A percentile compares a stretch with the other conserved stretches of the same genome.
Evolutionary conservation across 257 asterid species (phyloP).

Genomic region (Lycium ferocissimum): DNA sequence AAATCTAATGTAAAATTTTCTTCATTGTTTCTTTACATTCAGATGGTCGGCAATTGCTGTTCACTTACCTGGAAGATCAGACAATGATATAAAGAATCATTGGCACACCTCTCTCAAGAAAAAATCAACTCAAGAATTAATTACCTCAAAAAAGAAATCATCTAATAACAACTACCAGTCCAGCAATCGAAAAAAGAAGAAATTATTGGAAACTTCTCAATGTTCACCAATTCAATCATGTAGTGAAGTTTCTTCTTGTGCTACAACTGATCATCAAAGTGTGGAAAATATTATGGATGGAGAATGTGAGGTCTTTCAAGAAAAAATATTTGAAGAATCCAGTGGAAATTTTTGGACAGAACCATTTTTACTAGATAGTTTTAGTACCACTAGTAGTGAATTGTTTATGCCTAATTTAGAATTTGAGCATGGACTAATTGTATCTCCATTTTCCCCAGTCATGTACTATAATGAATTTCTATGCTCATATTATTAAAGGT

Average conservation of each 20-base stretch:
- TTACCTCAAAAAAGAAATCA: neutral
- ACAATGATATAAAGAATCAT: slow-evolving; percentile 26
- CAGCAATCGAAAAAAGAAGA: too few species aligned
- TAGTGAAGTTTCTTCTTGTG: neutral
- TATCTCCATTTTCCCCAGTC: neutral
- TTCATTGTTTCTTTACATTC: too few species aligned
- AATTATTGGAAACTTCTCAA: too few species aligned
- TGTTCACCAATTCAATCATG: neutral
- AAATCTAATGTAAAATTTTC: neutral
- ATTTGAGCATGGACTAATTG: neutral
- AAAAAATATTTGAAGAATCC: neutral
- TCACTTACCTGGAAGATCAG: slow-evolving; percentile 24
- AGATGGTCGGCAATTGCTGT: neutral
- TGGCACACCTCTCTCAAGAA: neutral
- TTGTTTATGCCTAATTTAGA: neutral
- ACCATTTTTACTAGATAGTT: neutral
- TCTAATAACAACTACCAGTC: neutral
- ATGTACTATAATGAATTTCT: neutral
- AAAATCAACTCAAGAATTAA: neutral
- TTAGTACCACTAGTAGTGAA: neutral
- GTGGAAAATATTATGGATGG: neutral
- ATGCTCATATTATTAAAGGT: neutral
- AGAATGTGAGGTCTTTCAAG: neutral
- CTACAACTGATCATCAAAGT: neutral
- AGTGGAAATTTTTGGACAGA: slow-evolving; percentile 9